A percentile compares a stretch with the other conserved stretches of the same genome.
Evolutionary conservation across 2,329 filamentous ascomycete genomes (phyloP).

Genomic region (Graphilbum fragrans): DNA sequence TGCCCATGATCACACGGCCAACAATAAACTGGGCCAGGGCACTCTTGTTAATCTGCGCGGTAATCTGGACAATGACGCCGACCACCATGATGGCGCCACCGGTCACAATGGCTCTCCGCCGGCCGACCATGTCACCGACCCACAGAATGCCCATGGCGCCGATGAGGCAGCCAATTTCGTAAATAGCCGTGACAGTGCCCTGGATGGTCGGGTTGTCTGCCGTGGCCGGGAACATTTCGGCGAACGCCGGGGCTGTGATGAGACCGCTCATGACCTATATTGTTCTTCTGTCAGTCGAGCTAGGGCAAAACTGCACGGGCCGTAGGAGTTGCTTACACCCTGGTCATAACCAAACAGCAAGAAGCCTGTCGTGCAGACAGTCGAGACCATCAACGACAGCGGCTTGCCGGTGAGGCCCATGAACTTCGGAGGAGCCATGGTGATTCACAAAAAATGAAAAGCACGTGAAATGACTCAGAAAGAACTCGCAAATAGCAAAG

Average conservation of each 20-base stretch:
- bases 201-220: conserved; percentile 31
- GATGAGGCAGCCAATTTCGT: conserved; percentile 30
- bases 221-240: conserved; percentile 25
- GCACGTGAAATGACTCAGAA: no score
- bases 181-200: conserved; percentile 33
- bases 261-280: conserved; percentile 41
- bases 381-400: conserved; percentile 1
- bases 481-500: no score
- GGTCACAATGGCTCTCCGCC: conserved; percentile 41
- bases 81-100: conserved; percentile 47
- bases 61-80: conserved; percentile 47
- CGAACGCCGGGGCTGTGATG: conserved; percentile 37
- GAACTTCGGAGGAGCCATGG: background rate
- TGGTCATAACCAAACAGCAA: conserved; percentile 12
- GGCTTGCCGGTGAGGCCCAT: background rate
- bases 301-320: no score
- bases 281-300: no score
- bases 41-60: conserved; percentile 2
- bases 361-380: conserved; percentile 2
- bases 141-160: conserved; percentile 36
- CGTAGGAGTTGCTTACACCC: background rate
- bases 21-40: conserved; percentile 32
- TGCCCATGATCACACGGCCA: conserved; percentile 35
- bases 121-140: conserved; percentile 39
- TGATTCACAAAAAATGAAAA: background rate